Evolutionary conservation across 1,284 basidiomycete species (phyloP).

Genomic region (Fomitopsis palustris): DNA sequence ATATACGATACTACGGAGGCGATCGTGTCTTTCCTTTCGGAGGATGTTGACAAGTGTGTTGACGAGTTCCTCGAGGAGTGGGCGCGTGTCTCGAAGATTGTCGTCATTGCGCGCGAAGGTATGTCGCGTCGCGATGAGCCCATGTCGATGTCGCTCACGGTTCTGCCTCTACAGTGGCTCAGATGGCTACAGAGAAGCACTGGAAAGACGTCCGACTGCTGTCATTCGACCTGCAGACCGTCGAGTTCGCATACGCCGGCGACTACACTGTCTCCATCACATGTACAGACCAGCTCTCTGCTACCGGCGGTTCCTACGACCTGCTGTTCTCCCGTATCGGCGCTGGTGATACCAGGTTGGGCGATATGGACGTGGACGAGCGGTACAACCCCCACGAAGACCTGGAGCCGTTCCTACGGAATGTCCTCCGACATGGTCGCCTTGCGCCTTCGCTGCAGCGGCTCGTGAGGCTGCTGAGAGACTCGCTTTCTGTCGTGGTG

Average conservation of each 20-base stretch:
- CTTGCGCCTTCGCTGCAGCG: conserved; percentile 60
- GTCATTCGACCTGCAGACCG: conserved; percentile 86
- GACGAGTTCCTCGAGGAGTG: conserved; percentile 88
- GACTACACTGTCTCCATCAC: conserved; percentile 73
- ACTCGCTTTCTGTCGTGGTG: conserved; percentile 70
- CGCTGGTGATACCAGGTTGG: conserved; percentile 14
- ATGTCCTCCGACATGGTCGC: conserved; percentile 58
- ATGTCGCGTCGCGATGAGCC: background rate
- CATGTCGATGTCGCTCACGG: conserved; percentile 4
- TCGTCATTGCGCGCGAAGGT: conserved; percentile 88
- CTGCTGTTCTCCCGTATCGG: conserved; percentile 64
- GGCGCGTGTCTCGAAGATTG: conserved; percentile 88
- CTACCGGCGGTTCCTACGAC: conserved; percentile 62
- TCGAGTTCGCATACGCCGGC: conserved; percentile 78
- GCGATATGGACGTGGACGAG: conserved; percentile 13
- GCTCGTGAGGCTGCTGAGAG: conserved; percentile 62
- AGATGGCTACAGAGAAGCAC: conserved; percentile 68
- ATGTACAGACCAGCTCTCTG: conserved; percentile 67
- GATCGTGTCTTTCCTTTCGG: conserved; percentile 82
- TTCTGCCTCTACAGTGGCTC: conserved; percentile 54
- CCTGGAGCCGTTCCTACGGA: conserved; percentile 65
- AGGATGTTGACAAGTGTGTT: conserved; percentile 84
- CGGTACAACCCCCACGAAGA: conserved; percentile 68
- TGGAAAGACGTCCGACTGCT: conserved; percentile 76
- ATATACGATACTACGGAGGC: conserved; percentile 85